Percentiles rank a stretch among this genome's conserved stretches.
phyloP scores from a whole-genome alignment of 148 eudicot genomes.

The Linanthus parryae region DNA sequence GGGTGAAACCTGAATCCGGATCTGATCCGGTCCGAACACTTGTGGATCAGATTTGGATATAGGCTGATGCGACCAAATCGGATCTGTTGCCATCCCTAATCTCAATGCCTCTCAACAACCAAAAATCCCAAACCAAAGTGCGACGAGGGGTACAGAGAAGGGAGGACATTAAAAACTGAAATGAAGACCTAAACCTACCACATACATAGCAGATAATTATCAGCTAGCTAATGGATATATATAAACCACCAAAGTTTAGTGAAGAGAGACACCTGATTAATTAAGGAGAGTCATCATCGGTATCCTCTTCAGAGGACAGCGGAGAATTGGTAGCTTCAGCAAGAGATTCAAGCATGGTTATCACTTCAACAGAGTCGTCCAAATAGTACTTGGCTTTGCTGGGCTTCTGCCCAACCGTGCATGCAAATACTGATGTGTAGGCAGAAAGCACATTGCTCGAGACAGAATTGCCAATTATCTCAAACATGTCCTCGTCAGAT shows the following conservation, averaged over 20 bases:
- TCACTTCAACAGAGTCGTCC: constrained; percentile 5
- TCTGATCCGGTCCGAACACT: too few species aligned
- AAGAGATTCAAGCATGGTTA: constrained; percentile 14
- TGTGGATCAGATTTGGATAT: too few species aligned
- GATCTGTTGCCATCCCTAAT: too few species aligned
- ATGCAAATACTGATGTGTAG: constrained; percentile 8
- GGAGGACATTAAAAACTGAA: too few species aligned
- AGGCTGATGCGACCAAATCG: too few species aligned
- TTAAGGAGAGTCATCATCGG: constrained; percentile 1
- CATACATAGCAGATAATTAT: too few species aligned
- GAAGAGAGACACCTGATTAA: background rate
- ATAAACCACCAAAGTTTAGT: background rate
- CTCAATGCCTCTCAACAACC: too few species aligned
- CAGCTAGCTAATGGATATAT: too few species aligned
- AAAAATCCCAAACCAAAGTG: too few species aligned
- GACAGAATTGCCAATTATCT: constrained; percentile 8
- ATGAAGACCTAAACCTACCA: too few species aligned
- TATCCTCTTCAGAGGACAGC: constrained; percentile 7
- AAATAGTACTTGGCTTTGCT: constrained; percentile 6
- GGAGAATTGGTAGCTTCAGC: constrained; percentile 20
- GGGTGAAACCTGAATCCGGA: too few species aligned
- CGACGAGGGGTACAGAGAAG: too few species aligned
- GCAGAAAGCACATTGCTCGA: constrained; percentile 9
- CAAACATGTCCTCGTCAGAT: constrained; percentile 15
- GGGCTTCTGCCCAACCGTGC: constrained; percentile 8